Base-by-base conservation (phyloP, 1,284 basidiomycete species). In the Trametes polyzona region DNA sequence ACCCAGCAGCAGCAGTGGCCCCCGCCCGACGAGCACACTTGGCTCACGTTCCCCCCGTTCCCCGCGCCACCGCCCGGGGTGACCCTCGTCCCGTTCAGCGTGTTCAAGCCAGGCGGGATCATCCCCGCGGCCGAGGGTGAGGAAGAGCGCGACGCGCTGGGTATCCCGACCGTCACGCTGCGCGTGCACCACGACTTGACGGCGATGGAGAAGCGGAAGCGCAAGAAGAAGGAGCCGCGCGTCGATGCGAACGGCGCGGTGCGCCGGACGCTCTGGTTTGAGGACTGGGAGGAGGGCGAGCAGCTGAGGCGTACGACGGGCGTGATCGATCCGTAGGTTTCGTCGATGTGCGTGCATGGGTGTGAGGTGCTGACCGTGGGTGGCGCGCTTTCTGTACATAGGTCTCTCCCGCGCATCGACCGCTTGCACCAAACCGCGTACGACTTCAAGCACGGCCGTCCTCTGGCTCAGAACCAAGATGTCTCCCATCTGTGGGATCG, bases 271-370 rank as follows among this genome's bases (percentile, higher is more conserved):
- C 67, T 73, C 39, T 91, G 88, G 88, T 88, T 80, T 72, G 83
- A 88, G 53, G 74, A 81, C 17, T 91, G 88, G 88, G 78, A 77
- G 36, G 79, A 82, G 37, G 76, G 73, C 8, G 87, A 89, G 66
- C 67, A 72, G 58, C 67, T 76, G 52, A 67, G 73, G 39, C 68
- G 63, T 51, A 68, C 67, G 14, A 55, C 37, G 30, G 52, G 12
- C 57, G 59, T 52, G 71, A 76, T 68, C 52, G 75, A 86, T 63
- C 67, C 71, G 85, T 87, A 63, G 57, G 77, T 74, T 4, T n/a
- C 4, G 21, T 26, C n/a, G 12, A 5, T 29, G 21, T 35, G 14
- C 14, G 21, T 26, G n/a, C 11, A 10, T 12, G 21, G 17, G 17
- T 11, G 12, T 10, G 10, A 4, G 37, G 11, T 14, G 44, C 32